These are phyloP conservation scores for Fragilaria crotonensis DNA, from an alignment of 108 stramenopile species.

Conservation along the genomic window DNA sequence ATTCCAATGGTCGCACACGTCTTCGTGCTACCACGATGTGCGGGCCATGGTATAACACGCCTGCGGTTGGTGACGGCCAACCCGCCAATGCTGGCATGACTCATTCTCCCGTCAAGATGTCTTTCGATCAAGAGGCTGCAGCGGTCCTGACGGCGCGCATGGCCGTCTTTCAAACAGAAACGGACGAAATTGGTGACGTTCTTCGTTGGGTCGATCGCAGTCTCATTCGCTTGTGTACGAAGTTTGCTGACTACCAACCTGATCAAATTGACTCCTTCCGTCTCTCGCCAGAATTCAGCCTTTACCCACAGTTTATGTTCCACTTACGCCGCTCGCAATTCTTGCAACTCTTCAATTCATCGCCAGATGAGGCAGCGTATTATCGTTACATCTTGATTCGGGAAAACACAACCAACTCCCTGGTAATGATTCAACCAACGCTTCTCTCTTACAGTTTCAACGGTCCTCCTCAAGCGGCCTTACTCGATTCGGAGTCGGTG, in stretches of 20 bases:
- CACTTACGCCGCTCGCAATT: constrained; percentile 93
- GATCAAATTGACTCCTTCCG: constrained; percentile 92
- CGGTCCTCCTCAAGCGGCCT: constrained; percentile 91
- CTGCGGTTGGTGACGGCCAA: constrained; percentile 30
- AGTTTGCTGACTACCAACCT: constrained; percentile 95
- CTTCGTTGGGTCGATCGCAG: constrained; percentile 98
- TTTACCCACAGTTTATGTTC: constrained; percentile 99
- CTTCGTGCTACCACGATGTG: constrained; percentile 94
- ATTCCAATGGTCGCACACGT: constrained; percentile 82
- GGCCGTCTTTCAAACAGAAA: constrained; percentile 89
- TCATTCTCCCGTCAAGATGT: constrained; percentile 64
- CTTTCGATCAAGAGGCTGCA: constrained; percentile 99
- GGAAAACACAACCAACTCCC: constrained; percentile 90
- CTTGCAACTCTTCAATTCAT: constrained; percentile 95
- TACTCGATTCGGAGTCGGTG: constrained; percentile 92
- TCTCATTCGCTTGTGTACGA: constrained; percentile 95
- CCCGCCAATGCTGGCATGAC: constrained; percentile 28
- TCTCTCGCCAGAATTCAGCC: constrained; percentile 88
- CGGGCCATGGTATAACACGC: constrained; percentile 89
- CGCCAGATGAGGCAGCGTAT: constrained; percentile 97
- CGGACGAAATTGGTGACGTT: constrained; percentile 94
- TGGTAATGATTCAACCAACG: constrained; percentile 99
- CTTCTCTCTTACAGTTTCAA: constrained; percentile 94
- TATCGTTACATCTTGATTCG: constrained; percentile 87
- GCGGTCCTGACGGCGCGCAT: constrained; percentile 95